Percentiles rank a stretch among this genome's conserved stretches.
These are phyloP conservation scores for Pythium sukuiense DNA, from an alignment of 352 stramenopile genomes.

Conservation along the genomic window DNA sequence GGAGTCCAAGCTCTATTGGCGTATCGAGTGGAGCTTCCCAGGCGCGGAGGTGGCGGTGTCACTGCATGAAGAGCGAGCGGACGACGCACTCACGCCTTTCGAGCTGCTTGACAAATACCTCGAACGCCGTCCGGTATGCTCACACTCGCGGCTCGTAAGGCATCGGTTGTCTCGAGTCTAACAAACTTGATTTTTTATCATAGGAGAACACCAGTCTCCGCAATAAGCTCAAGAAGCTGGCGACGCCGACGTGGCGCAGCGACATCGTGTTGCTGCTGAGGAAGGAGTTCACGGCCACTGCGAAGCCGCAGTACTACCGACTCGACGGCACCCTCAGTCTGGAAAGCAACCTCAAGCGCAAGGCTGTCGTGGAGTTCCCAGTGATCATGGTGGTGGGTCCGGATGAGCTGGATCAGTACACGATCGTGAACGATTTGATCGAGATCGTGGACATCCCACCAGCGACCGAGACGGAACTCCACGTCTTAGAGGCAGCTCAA, in stretches of 20 bases:
- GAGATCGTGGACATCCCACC: conserved; percentile 37
- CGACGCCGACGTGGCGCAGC: conserved; percentile 48
- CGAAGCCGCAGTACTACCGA: conserved; percentile 69
- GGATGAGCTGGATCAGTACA: conserved; percentile 51
- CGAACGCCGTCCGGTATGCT: conserved; percentile 50
- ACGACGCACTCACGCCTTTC: conserved; percentile 56
- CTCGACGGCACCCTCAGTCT: conserved; percentile 61
- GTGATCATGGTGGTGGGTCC: conserved; percentile 59
- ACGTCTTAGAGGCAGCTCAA: neutral
- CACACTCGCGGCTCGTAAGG: too few relatives aligned
- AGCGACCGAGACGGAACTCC: neutral
- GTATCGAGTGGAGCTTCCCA: conserved; percentile 78
- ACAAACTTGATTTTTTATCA: too few relatives aligned
- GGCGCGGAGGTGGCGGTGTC: conserved; percentile 45
- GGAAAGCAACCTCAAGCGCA: conserved; percentile 75
- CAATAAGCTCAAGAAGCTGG: conserved; percentile 73
- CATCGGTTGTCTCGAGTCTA: too few relatives aligned
- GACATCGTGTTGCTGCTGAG: conserved; percentile 63
- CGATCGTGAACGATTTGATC: conserved; percentile 65
- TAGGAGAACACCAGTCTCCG: conserved; percentile 73
- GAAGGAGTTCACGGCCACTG: conserved; percentile 76
- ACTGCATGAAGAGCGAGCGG: conserved; percentile 49
- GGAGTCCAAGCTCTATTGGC: conserved; percentile 62
- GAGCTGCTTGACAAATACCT: conserved; percentile 64
- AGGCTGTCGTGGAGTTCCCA: conserved; percentile 80